These are phyloP conservation scores for Rhodotorula toruloides DNA, from an alignment of 768 basidiomycete species.

Conservation along the genomic window DNA sequence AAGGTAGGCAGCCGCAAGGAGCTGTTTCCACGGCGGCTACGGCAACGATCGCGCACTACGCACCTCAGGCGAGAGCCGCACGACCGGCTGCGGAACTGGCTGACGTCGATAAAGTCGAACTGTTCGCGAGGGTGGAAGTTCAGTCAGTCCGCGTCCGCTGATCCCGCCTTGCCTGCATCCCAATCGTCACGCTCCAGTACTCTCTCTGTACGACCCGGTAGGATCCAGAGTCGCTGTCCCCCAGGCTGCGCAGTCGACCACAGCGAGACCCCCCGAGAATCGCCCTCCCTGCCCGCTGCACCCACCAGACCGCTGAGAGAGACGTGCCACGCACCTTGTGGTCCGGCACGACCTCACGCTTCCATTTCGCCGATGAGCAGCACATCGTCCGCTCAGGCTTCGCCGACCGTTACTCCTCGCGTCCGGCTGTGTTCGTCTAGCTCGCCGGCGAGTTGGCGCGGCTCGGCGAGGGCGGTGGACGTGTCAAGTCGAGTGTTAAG, in stretches of 20 bases:
- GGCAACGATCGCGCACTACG: conserved; percentile 39
- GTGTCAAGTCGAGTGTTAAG: no score
- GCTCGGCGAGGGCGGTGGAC: no score
- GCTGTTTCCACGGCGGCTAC: background rate
- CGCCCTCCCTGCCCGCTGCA: background rate
- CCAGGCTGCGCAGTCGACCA: no score
- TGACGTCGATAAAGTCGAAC: conserved; percentile 96
- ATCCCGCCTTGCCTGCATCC: no score
- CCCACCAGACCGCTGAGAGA: background rate
- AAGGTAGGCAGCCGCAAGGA: background rate
- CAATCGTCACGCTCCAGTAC: background rate
- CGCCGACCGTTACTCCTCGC: no score
- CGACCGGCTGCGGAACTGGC: conserved; percentile 83
- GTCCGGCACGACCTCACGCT: conserved; percentile 92
- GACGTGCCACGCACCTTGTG: conserved; percentile 67
- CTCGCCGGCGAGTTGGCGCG: no score
- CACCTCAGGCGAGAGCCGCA: conserved; percentile 82
- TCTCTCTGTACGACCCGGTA: no score
- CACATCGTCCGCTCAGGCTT: conserved; percentile 38
- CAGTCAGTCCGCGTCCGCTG: background rate
- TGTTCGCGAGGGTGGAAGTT: conserved; percentile 45
- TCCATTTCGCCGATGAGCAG: conserved; percentile 51
- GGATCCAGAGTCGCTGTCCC: no score
- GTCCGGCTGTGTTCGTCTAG: no score
- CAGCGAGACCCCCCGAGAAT: no score